These are phyloP conservation scores for Lagerstroemia speciosa DNA, from an alignment of 345 rosid genomes.

Conservation along the genomic window DNA sequence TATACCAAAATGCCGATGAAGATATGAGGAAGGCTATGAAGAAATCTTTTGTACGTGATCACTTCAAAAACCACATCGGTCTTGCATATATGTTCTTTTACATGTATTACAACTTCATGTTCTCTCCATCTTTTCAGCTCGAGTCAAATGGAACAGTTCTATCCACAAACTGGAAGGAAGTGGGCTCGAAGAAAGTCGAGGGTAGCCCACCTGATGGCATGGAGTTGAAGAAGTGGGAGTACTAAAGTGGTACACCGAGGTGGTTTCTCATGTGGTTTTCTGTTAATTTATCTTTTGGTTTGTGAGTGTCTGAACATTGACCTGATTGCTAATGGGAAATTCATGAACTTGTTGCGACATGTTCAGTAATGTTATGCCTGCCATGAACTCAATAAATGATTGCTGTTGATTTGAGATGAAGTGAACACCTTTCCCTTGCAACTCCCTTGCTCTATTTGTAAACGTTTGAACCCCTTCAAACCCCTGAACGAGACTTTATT, in stretches of 20 bases:
- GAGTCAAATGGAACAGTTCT: slow-evolving; percentile 77
- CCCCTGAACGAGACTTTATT: too few relatives aligned
- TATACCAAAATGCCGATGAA: slow-evolving; percentile 56
- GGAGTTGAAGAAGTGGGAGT: slow-evolving; percentile 79
- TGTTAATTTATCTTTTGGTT: background rate
- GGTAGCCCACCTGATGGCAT: slow-evolving; percentile 73
- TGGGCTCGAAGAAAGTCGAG: slow-evolving; percentile 67
- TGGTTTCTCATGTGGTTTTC: background rate
- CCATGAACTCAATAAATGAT: too few relatives aligned
- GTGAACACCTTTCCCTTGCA: too few relatives aligned
- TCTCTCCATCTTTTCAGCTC: slow-evolving; percentile 25
- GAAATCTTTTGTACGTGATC: slow-evolving; percentile 61
- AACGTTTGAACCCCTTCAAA: too few relatives aligned
- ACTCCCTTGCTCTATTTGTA: too few relatives aligned
- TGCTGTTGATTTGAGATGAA: too few relatives aligned
- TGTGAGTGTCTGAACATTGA: background rate
- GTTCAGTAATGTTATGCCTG: too few relatives aligned
- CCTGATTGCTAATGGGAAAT: background rate
- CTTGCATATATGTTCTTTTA: background rate
- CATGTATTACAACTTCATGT: background rate
- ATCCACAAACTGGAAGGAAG: slow-evolving; percentile 81
- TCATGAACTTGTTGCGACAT: too few relatives aligned
- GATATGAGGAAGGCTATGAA: slow-evolving; percentile 70
- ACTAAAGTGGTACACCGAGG: slow-evolving; percentile 4
- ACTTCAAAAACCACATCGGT: background rate